These are phyloP conservation scores for Chromosphaera perkinsii DNA, from an alignment of 208 protist genomes.

Conservation along the genomic window DNA sequence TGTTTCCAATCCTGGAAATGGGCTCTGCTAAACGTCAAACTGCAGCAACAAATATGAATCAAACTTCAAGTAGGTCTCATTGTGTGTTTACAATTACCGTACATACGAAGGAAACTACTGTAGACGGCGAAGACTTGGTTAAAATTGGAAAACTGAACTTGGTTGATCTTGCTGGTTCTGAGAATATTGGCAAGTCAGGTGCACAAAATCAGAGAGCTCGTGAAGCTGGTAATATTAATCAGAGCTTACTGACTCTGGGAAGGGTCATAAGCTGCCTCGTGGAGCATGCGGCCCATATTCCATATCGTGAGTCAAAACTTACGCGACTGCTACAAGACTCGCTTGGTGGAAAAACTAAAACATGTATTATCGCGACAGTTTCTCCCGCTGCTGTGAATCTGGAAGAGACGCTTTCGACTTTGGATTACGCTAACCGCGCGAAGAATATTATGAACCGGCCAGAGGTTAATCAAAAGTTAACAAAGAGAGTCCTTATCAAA, in stretches of 20 bases:
- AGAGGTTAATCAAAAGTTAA: conserved; percentile 20
- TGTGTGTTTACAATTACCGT: conserved; percentile 84
- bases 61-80: conserved; percentile 85
- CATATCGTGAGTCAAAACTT: conserved; percentile 60
- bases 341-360: conserved; percentile 60
- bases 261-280: conserved; percentile 63
- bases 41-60: conserved; percentile 87
- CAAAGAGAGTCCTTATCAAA: conserved; percentile 19
- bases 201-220: conserved; percentile 13
- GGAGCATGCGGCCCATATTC: conserved; percentile 52
- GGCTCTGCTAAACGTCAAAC: conserved; percentile 62
- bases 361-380: conserved; percentile 64
- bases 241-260: conserved; percentile 62
- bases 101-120: conserved; percentile 57
- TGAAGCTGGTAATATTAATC: conserved; percentile 63
- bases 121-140: conserved; percentile 19
- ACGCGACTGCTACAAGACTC: conserved; percentile 67
- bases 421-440: conserved; percentile 26
- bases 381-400: conserved; percentile 36
- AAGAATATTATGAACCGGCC: conserved; percentile 38
- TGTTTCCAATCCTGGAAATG: conserved; percentile 49
- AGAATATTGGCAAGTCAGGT: conserved; percentile 54
- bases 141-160: conserved; percentile 71
- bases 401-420: conserved; percentile 30
- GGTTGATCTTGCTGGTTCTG: conserved; percentile 75